Evolutionary conservation across 139 green algal genomes (phyloP).

Genomic region (Trebouxia sp.): DNA sequence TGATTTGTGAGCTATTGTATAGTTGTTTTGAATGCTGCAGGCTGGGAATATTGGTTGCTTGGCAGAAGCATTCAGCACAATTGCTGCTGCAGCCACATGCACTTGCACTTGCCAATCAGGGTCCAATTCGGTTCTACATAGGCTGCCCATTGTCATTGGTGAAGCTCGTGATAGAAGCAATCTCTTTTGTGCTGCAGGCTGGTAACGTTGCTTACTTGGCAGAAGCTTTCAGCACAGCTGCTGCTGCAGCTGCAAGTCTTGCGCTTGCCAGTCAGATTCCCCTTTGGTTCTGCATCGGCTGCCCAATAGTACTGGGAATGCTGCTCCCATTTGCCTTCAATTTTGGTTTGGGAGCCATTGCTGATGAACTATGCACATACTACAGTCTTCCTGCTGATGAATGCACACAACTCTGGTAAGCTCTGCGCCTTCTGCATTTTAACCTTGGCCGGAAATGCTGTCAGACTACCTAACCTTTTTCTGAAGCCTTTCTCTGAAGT

Average conservation of each 20-base stretch:
- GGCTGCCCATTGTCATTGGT: neutral
- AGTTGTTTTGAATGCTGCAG: too few relatives aligned
- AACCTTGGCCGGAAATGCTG: too few relatives aligned
- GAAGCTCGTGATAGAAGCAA: neutral
- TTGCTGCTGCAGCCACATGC: too few relatives aligned
- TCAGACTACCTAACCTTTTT: too few relatives aligned
- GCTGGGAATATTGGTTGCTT: neutral
- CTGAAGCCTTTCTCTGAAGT: too few relatives aligned
- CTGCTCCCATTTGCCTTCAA: constrained; percentile 57
- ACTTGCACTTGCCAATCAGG: too few relatives aligned
- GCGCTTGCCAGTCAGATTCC: constrained; percentile 16
- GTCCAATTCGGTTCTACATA: neutral
- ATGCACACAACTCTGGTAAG: constrained; percentile 49
- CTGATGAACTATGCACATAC: constrained; percentile 37
- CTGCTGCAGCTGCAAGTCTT: neutral
- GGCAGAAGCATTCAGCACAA: too few relatives aligned
- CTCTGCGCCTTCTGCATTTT: neutral
- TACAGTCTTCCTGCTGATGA: constrained; percentile 40
- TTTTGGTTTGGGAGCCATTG: constrained; percentile 38
- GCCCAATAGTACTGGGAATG: constrained; percentile 47
- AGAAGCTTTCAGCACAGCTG: neutral
- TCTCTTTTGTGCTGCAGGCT: neutral
- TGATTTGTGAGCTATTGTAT: constrained; percentile 37
- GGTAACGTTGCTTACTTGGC: neutral
- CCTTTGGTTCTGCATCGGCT: constrained; percentile 45